Evolutionary conservation across 2,329 filamentous ascomycete genomes (phyloP).

Genomic region (Lecanoromycetidae sp.): DNA sequence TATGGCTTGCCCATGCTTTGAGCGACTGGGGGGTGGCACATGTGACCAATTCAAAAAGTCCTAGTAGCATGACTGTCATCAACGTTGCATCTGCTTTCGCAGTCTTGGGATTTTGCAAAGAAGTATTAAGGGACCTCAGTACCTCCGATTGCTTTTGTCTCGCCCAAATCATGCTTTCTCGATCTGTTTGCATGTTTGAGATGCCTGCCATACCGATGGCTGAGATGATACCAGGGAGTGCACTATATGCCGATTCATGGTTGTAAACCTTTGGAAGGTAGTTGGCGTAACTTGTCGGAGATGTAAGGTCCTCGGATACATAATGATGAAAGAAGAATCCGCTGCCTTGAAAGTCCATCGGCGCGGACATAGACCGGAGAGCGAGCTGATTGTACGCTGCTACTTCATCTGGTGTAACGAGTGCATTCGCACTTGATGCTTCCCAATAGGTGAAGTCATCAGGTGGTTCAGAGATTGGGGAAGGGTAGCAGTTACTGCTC

Average conservation of each 20-base stretch:
- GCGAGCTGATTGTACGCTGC: slow-evolving; percentile 3
- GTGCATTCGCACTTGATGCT: background rate
- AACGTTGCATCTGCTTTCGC: slow-evolving; percentile 34
- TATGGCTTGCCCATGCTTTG: slow-evolving; percentile 44
- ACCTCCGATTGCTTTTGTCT: slow-evolving; percentile 44
- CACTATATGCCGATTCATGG: slow-evolving; percentile 22
- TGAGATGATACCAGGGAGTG: slow-evolving; percentile 38
- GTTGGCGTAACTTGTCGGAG: slow-evolving; percentile 21
- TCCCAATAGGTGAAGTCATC: background rate
- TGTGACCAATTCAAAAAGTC: slow-evolving; percentile 47
- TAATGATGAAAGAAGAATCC: slow-evolving; percentile 29
- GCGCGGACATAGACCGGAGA: slow-evolving; percentile 1
- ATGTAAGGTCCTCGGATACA: slow-evolving; percentile 23
- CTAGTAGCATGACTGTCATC: slow-evolving; percentile 45
- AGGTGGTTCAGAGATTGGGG: background rate
- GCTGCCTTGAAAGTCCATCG: slow-evolving; percentile 25
- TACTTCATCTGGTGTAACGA: slow-evolving; percentile 7
- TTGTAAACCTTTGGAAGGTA: slow-evolving; percentile 20
- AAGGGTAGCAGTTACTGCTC: slow-evolving; percentile 2
- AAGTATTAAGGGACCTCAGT: slow-evolving; percentile 32
- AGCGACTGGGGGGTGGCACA: slow-evolving; percentile 35
- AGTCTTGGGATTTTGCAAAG: slow-evolving; percentile 25
- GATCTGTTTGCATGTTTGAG: slow-evolving; percentile 41
- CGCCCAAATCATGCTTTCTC: slow-evolving; percentile 27
- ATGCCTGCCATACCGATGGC: slow-evolving; percentile 48